These are phyloP conservation scores for Triticum urartu DNA, from an alignment of 176 grass and related monocot species.

Conservation along the genomic window DNA sequence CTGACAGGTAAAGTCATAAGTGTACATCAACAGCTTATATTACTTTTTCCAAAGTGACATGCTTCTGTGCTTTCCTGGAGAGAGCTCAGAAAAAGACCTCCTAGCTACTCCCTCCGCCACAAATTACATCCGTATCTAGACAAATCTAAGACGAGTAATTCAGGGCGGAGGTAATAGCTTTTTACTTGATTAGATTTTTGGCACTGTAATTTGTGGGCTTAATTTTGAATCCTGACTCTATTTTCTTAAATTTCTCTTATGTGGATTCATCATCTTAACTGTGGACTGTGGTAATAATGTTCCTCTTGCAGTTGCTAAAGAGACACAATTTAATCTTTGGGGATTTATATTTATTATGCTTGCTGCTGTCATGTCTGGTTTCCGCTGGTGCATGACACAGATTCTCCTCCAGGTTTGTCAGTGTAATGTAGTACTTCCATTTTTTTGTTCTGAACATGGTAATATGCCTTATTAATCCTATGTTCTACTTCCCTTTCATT, in stretches of 20 bases:
- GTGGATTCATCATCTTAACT: slow-evolving; percentile 4
- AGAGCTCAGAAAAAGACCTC: not conserved
- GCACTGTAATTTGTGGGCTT: slow-evolving; percentile 1
- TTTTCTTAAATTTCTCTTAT: not conserved
- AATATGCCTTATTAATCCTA: not conserved
- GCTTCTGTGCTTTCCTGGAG: slow-evolving; percentile 2
- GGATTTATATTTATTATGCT: slow-evolving; percentile 99
- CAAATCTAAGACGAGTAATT: no score
- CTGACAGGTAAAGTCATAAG: slow-evolving; percentile 69
- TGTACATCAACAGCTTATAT: not conserved
- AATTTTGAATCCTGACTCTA: not conserved
- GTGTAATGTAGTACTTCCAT: not conserved
- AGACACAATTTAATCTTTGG: slow-evolving; percentile 89
- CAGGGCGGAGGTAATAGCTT: not conserved
- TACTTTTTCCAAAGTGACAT: not conserved
- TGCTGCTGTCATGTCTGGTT: slow-evolving; percentile 93
- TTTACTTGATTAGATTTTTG: not conserved
- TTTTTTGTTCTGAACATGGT: not conserved
- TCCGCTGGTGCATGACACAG: slow-evolving; percentile 97
- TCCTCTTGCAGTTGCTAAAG: slow-evolving; percentile 73
- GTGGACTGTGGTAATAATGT: slow-evolving; percentile 18
- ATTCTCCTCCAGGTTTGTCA: slow-evolving; percentile 95
- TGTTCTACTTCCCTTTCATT: slow-evolving; percentile 1
- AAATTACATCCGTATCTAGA: no score
- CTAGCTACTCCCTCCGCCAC: not conserved